phyloP scores from a whole-genome alignment of 2,329 filamentous ascomycete species.

The Hypoxylon sp. region DNA sequence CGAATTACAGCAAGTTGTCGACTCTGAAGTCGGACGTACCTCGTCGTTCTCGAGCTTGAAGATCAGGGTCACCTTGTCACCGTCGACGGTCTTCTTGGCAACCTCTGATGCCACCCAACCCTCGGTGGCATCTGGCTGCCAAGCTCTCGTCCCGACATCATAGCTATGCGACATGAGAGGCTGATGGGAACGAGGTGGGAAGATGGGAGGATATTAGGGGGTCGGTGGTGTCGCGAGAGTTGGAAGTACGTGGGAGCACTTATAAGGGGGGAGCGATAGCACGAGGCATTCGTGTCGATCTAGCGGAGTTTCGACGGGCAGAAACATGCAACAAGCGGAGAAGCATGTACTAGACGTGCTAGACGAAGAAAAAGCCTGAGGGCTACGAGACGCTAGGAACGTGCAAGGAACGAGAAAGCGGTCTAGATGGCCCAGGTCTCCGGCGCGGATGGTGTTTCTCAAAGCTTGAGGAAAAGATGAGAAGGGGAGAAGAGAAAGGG shows the following conservation, averaged over 20 bases:
- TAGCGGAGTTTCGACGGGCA: conserved; percentile 28
- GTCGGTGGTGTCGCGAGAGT: conserved; percentile 33
- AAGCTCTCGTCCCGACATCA: conserved; percentile 95
- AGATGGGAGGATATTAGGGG: conserved; percentile 15
- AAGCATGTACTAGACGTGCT: conserved; percentile 32
- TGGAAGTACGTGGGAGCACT: conserved; percentile 28
- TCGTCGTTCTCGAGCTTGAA: conserved; percentile 94
- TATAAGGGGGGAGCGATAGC: conserved; percentile 37
- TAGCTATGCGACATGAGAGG: conserved; percentile 87
- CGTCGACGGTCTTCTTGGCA: conserved; percentile 81
- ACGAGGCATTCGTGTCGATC: conserved; percentile 43
- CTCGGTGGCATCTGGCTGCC: conserved; percentile 95
- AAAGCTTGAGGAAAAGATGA: too few relatives aligned
- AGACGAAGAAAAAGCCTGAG: conserved; percentile 21
- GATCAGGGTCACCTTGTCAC: conserved; percentile 84
- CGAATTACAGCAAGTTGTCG: not conserved
- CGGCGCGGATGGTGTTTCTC: conserved; percentile 14
- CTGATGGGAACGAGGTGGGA: conserved; percentile 31
- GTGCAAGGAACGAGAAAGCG: conserved; percentile 4
- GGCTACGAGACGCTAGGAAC: conserved; percentile 16
- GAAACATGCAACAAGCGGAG: conserved; percentile 29
- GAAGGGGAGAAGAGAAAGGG: conserved; percentile 20
- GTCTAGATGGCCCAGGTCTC: conserved; percentile 18
- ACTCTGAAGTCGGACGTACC: conserved; percentile 59
- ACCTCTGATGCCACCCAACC: conserved; percentile 98